Evolutionary conservation across 2,329 filamentous ascomycete species (phyloP).

Genomic region (Pseudovirgaria hyperparasitica): DNA sequence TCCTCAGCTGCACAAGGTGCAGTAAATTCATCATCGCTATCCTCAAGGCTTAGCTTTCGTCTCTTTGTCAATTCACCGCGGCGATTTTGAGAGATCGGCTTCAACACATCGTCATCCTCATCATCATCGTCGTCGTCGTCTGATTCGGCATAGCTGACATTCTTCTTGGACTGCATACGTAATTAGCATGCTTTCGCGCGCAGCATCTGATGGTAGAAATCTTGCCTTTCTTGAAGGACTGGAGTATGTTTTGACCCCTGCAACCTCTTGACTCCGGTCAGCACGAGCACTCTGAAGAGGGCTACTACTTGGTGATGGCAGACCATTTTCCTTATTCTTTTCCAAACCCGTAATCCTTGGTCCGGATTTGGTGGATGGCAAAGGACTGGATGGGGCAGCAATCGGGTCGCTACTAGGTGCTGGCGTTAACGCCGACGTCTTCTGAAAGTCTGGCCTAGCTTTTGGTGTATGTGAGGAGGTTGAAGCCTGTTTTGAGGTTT

Average conservation of each 20-base stretch:
- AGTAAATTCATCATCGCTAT: slow-evolving; percentile 54
- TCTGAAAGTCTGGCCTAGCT: slow-evolving; percentile 15
- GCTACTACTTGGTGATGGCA: slow-evolving; percentile 28
- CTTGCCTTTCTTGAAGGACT: slow-evolving; percentile 73
- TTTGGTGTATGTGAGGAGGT: slow-evolving; percentile 15
- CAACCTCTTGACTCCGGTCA: slow-evolving; percentile 30
- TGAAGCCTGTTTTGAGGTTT: slow-evolving; percentile 14
- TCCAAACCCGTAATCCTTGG: slow-evolving; percentile 29
- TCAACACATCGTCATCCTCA: slow-evolving; percentile 60
- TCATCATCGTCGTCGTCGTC: slow-evolving; percentile 63
- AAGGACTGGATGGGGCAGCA: slow-evolving; percentile 53
- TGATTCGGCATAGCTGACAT: slow-evolving; percentile 74
- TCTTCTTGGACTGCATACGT: slow-evolving; percentile 42
- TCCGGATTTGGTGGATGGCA: slow-evolving; percentile 48
- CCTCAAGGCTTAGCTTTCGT: slow-evolving; percentile 50
- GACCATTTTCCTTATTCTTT: slow-evolving; percentile 41
- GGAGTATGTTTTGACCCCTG: slow-evolving; percentile 36
- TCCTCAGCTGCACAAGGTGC: slow-evolving; percentile 44
- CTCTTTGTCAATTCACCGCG: slow-evolving; percentile 40
- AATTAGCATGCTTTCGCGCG: slow-evolving; percentile 5
- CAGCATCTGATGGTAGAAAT: not conserved
- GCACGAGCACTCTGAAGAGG: slow-evolving; percentile 28
- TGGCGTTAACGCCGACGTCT: slow-evolving; percentile 47
- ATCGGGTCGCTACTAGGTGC: slow-evolving; percentile 70
- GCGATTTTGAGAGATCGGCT: slow-evolving; percentile 34